phyloP scores from a whole-genome alignment of 1,139 yeast genomes.

The Saccharomycopsis crataegensis region DNA sequence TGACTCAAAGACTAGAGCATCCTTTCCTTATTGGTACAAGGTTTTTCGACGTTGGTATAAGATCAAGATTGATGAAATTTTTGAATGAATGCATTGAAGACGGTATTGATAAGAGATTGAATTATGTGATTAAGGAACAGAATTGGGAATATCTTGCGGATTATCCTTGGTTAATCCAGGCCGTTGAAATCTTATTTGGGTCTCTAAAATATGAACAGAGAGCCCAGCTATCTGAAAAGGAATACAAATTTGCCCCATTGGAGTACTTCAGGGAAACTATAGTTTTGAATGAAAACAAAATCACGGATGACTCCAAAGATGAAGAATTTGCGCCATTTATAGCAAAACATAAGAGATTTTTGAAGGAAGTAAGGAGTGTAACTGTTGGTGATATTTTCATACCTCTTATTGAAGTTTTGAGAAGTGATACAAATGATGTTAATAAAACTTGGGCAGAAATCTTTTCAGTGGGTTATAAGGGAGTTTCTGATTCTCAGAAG shows the following conservation, averaged over 20 bases:
- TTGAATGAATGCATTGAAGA: conserved; percentile 74
- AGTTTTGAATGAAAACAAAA: conserved; percentile 19
- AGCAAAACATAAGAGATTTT: conserved; percentile 43
- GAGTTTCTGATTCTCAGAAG: conserved; percentile 72
- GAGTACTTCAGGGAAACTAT: conserved; percentile 36
- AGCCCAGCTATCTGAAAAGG: conserved; percentile 39
- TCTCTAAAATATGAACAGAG: conserved; percentile 51
- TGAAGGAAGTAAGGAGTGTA: conserved; percentile 37
- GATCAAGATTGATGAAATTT: conserved; percentile 74
- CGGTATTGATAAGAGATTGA: conserved; percentile 71
- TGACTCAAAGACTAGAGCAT: conserved; percentile 93
- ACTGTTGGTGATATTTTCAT: conserved; percentile 53
- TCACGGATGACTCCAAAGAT: conserved; percentile 17
- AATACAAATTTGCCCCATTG: conserved; percentile 51
- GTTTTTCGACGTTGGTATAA: conserved; percentile 64
- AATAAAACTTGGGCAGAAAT: conserved; percentile 79
- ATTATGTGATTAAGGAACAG: conserved; percentile 83
- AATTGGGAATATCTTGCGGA: conserved; percentile 96
- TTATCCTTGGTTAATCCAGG: conserved; percentile 93
- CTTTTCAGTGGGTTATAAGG: conserved; percentile 72
- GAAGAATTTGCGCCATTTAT: conserved; percentile 31
- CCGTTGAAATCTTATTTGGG: conserved; percentile 77
- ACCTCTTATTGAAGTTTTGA: conserved; percentile 77
- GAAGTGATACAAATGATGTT: conserved; percentile 72
- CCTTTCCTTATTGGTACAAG: conserved; percentile 94